Percentiles rank a stretch among this genome's conserved stretches.
phyloP scores from a whole-genome alignment of 2,329 filamentous ascomycete species.

The Neofusicoccum sp. region DNA sequence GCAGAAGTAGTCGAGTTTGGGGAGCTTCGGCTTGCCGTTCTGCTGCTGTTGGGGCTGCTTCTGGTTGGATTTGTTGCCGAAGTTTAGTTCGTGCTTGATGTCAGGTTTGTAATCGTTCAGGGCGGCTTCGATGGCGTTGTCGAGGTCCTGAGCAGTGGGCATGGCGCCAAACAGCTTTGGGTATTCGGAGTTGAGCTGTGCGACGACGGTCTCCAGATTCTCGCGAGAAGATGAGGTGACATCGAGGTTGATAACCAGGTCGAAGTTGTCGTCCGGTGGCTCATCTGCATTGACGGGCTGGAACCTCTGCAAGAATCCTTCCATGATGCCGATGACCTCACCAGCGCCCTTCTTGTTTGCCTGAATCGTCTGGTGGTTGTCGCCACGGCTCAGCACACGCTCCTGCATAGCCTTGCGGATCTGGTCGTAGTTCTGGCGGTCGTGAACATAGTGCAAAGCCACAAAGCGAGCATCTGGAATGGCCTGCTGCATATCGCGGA shows the following conservation, averaged over 20 bases:
- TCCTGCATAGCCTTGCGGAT: slow-evolving; percentile 74
- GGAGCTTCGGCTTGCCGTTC: slow-evolving; percentile 30
- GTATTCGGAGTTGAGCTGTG: slow-evolving; percentile 69
- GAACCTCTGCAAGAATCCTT: slow-evolving; percentile 85
- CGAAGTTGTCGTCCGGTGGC: slow-evolving; percentile 78
- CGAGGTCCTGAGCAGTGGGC: slow-evolving; percentile 71
- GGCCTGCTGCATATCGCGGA: slow-evolving; percentile 68
- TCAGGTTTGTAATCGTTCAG: slow-evolving; percentile 75
- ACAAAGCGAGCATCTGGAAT: slow-evolving; percentile 66
- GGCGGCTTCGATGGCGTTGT: slow-evolving; percentile 73
- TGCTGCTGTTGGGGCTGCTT: slow-evolving; percentile 28
- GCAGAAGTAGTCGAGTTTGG: slow-evolving; percentile 63
- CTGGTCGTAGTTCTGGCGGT: slow-evolving; percentile 62
- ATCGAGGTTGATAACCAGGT: slow-evolving; percentile 81
- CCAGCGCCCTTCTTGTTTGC: slow-evolving; percentile 67
- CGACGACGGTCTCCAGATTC: slow-evolving; percentile 80
- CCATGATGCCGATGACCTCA: slow-evolving; percentile 89
- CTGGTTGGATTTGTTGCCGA: slow-evolving; percentile 39
- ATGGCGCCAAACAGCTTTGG: slow-evolving; percentile 71
- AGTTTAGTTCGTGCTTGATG: slow-evolving; percentile 68
- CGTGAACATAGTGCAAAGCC: slow-evolving; percentile 84
- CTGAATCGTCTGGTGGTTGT: slow-evolving; percentile 98
- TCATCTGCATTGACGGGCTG: slow-evolving; percentile 68
- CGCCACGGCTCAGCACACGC: slow-evolving; percentile 79
- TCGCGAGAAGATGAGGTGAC: slow-evolving; percentile 72